Conservation (phyloP, 441 rosid genomes). For the Flueggea neowawraea region DNA sequence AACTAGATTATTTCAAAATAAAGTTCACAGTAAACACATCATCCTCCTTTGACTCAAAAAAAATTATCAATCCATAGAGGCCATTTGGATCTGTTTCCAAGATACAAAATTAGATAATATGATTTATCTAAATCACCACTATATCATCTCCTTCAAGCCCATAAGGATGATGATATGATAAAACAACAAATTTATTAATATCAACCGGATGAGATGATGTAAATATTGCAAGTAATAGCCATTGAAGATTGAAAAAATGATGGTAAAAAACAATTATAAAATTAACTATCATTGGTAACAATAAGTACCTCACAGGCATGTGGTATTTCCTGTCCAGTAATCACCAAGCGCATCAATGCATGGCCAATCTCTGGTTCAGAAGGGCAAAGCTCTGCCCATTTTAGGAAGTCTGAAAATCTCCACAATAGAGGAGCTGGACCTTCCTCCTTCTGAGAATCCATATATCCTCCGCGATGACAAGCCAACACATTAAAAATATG, state of each 20-base stretch:
- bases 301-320: constrained; percentile 94
- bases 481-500: constrained; percentile 42
- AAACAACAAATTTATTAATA: not conserved
- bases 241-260: not conserved
- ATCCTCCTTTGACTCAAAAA: no score
- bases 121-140: not conserved
- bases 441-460: constrained; percentile 96
- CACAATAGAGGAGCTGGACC: constrained; percentile 97
- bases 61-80: not conserved
- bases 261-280: not conserved
- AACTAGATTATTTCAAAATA: not conserved
- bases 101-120: not conserved
- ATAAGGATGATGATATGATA: not conserved
- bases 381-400: constrained; percentile 99
- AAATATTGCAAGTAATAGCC: not conserved
- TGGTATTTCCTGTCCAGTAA: constrained; percentile 97
- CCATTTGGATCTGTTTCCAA: not conserved
- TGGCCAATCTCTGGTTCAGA: constrained; percentile 99
- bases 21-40: not conserved
- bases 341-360: constrained; percentile 97
- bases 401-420: constrained; percentile 98
- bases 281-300: not conserved
- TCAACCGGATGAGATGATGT: not conserved
- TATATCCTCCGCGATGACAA: constrained; percentile 98
- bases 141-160: not conserved